These are phyloP conservation scores for Sporothrix mexicana DNA, from an alignment of 2,329 filamentous ascomycete genomes.

Conservation along the genomic window DNA sequence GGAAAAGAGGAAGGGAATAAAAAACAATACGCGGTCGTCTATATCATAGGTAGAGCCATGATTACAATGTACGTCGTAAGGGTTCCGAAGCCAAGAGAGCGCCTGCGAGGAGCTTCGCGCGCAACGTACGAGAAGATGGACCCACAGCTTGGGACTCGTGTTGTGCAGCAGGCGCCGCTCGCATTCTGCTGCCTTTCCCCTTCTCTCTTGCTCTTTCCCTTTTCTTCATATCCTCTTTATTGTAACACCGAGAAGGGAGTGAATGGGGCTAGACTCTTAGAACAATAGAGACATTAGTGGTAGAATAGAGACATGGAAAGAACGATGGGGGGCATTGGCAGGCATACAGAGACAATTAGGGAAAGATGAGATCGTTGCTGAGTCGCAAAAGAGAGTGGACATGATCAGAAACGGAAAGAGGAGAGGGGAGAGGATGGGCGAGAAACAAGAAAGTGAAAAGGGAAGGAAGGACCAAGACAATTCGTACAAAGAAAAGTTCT, in stretches of 20 bases:
- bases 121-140: constrained; percentile 23
- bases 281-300: neutral
- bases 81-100: neutral
- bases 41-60: neutral
- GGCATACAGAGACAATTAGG: neutral
- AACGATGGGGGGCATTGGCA: neutral
- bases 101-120: constrained; percentile 10
- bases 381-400: neutral
- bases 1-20: neutral
- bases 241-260: neutral
- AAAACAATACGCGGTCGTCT: neutral
- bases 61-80: neutral
- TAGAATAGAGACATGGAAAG: neutral
- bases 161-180: constrained; percentile 27
- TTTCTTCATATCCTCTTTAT: neutral
- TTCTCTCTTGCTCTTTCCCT: constrained; percentile 16
- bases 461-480: constrained; percentile 26
- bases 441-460: constrained; percentile 19
- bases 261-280: neutral
- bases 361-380: neutral
- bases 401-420: neutral
- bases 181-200: neutral
- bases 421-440: neutral
- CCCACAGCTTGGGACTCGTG: constrained; percentile 26
- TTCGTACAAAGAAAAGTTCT: constrained; percentile 7